phyloP scores from a whole-genome alignment of 1,284 basidiomycete genomes.

The Volvariella volvacea region DNA sequence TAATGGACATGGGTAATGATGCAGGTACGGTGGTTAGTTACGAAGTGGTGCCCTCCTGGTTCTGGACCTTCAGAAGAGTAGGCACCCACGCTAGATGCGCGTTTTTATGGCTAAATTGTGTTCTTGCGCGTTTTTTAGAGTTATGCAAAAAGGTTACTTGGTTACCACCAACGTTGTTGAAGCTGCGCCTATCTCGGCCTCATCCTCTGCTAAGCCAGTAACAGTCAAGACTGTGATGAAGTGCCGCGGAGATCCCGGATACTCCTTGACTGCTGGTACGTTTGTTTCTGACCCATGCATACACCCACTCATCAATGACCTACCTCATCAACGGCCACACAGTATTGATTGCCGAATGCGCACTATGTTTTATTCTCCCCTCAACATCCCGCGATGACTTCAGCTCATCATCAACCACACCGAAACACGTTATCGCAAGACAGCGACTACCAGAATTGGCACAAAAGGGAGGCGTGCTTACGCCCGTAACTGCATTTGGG shows the following conservation, averaged over 20 bases:
- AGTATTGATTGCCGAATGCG: conserved; percentile 77
- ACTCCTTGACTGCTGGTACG: conserved; percentile 60
- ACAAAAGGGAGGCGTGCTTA: conserved; percentile 68
- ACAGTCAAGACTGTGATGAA: conserved; percentile 53
- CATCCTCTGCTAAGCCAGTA: conserved; percentile 25
- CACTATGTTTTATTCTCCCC: conserved; percentile 58
- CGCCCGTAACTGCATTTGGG: conserved; percentile 73
- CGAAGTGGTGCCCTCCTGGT: conserved; percentile 48
- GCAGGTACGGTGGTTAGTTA: conserved; percentile 49
- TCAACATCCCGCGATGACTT: conserved; percentile 19
- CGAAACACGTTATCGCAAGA: not conserved
- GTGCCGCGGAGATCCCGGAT: conserved; percentile 78
- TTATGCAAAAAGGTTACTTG: conserved; percentile 51
- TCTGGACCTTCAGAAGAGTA: conserved; percentile 60
- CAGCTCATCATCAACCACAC: not conserved
- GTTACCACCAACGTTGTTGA: conserved; percentile 37
- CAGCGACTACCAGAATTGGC: conserved; percentile 38
- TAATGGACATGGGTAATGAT: not conserved
- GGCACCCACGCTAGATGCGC: conserved; percentile 11
- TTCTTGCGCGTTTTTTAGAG: conserved; percentile 26
- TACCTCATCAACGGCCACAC: conserved; percentile 4
- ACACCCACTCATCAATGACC: not conserved
- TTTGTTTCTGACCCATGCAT: conserved; percentile 4
- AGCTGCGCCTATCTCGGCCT: conserved; percentile 19
- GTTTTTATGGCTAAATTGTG: not conserved